phyloP scores from a whole-genome alignment of 495 filamentous ascomycete genomes.

The Hypoxylon fragiforme region DNA sequence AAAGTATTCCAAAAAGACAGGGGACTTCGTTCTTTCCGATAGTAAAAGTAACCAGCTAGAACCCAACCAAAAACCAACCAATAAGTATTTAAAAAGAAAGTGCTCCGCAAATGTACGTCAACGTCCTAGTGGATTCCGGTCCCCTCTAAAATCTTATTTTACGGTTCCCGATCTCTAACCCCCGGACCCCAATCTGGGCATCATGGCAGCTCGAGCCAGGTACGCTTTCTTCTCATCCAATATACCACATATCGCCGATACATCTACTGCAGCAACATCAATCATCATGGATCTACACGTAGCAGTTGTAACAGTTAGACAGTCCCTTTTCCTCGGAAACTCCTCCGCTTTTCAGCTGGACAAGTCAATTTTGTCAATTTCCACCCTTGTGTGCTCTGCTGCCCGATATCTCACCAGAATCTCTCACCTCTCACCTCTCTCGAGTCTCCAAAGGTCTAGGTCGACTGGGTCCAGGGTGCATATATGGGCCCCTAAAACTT shows the following conservation, averaged over 20 bases:
- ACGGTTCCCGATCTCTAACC: slow-evolving; percentile 39
- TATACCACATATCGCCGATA: too few relatives aligned
- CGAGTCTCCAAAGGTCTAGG: slow-evolving; percentile 4
- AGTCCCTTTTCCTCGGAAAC: slow-evolving; percentile 7
- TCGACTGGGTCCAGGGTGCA: slow-evolving; percentile 18
- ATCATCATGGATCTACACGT: slow-evolving; percentile 9
- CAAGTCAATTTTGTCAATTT: too few relatives aligned
- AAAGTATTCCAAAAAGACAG: too few relatives aligned
- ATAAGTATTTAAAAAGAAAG: slow-evolving; percentile 15
- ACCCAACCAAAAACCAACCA: slow-evolving; percentile 21
- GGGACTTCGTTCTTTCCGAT: too few relatives aligned
- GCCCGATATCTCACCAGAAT: too few relatives aligned
- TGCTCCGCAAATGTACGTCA: slow-evolving; percentile 34
- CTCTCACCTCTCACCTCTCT: too few relatives aligned
- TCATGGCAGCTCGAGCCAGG: slow-evolving; percentile 24
- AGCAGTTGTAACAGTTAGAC: neutral
- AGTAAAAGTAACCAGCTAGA: too few relatives aligned
- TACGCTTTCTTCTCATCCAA: slow-evolving; percentile 7
- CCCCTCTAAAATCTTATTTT: slow-evolving; percentile 37
- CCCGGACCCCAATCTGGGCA: slow-evolving; percentile 28
- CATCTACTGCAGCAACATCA: slow-evolving; percentile 2
- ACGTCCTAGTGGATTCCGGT: slow-evolving; percentile 21
- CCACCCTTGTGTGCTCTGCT: slow-evolving; percentile 18
- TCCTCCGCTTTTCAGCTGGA: neutral
- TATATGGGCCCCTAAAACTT: slow-evolving; percentile 11